A percentile compares a stretch with the other conserved stretches of the same genome.
Conservation (phyloP, 345 rosid genomes). For the Linum usitatissimum region DNA sequence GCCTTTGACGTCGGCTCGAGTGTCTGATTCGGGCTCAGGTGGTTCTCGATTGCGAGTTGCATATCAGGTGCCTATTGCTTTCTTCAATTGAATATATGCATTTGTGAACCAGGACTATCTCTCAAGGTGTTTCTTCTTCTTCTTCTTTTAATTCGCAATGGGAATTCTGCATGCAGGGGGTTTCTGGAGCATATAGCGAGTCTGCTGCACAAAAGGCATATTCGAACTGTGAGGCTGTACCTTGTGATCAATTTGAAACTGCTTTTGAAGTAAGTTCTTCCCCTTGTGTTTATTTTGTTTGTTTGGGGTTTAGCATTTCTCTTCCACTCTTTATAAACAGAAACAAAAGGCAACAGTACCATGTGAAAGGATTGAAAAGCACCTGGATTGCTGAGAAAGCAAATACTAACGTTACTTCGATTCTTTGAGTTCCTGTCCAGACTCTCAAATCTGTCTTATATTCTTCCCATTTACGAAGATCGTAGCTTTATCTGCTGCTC, state of each 20-base stretch:
- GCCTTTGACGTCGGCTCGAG: constrained; percentile 64
- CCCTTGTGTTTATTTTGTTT: background rate
- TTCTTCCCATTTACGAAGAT: background rate
- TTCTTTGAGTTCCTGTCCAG: background rate
- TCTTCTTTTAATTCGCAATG: background rate
- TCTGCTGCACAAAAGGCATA: constrained; percentile 93
- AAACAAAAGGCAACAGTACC: background rate
- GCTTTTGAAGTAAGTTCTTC: constrained; percentile 62
- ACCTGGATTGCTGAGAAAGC: background rate
- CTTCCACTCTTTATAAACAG: background rate
- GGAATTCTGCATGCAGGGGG: constrained; percentile 40
- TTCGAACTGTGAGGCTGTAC: constrained; percentile 92
- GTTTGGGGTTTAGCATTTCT: no score
- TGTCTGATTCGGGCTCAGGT: constrained; percentile 34
- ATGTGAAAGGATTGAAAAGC: background rate
- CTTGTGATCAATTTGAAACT: constrained; percentile 89
- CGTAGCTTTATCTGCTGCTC: background rate
- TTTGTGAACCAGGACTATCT: background rate
- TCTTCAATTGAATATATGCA: background rate
- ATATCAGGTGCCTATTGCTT: constrained; percentile 50
- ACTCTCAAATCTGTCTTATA: background rate
- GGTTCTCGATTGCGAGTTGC: constrained; percentile 87
- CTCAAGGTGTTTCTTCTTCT: background rate
- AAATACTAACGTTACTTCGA: background rate
- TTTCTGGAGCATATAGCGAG: constrained; percentile 87